Conservation (phyloP, 495 filamentous ascomycete species). For the Penicillium herquei region DNA sequence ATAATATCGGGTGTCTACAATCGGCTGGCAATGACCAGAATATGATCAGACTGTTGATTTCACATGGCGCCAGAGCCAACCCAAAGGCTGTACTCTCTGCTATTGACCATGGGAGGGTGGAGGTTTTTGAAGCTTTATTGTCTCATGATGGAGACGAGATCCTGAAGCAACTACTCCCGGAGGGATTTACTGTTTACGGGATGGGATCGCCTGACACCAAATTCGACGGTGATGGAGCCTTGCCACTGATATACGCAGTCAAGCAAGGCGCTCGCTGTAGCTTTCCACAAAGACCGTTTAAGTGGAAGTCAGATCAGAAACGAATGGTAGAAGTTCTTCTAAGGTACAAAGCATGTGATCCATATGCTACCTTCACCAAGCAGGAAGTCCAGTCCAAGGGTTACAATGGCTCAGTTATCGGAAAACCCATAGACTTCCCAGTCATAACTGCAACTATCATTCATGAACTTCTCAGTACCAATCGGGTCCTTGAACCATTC, state of each 20-base stretch:
- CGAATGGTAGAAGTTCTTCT: constrained; percentile 9
- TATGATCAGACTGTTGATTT: constrained; percentile 12
- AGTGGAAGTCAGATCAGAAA: too few species aligned
- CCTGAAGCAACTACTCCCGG: not conserved
- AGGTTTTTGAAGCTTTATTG: constrained; percentile 12
- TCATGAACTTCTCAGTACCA: constrained; percentile 11
- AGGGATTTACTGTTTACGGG: not conserved
- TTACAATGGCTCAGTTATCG: not conserved
- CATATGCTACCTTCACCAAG: constrained; percentile 9
- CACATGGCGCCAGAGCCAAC: constrained; percentile 9
- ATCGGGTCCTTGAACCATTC: constrained; percentile 9
- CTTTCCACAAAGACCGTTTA: too few species aligned
- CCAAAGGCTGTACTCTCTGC: constrained; percentile 11
- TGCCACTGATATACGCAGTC: constrained; percentile 1
- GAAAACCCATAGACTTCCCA: not conserved
- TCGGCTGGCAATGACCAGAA: constrained; percentile 11
- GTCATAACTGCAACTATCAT: constrained; percentile 5
- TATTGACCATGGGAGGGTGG: constrained; percentile 6
- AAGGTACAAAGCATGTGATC: constrained; percentile 10
- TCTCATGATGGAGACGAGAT: constrained; percentile 4
- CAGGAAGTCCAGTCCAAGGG: not conserved
- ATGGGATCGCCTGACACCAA: not conserved
- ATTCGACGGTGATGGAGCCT: not conserved
- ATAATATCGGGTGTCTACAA: constrained; percentile 19
- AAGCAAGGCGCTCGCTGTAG: too few species aligned